A percentile compares a stretch with the other conserved stretches of the same genome.
Evolutionary conservation across 2,329 filamentous ascomycete species (phyloP).

Genomic region (Colletotrichum viniferum): DNA sequence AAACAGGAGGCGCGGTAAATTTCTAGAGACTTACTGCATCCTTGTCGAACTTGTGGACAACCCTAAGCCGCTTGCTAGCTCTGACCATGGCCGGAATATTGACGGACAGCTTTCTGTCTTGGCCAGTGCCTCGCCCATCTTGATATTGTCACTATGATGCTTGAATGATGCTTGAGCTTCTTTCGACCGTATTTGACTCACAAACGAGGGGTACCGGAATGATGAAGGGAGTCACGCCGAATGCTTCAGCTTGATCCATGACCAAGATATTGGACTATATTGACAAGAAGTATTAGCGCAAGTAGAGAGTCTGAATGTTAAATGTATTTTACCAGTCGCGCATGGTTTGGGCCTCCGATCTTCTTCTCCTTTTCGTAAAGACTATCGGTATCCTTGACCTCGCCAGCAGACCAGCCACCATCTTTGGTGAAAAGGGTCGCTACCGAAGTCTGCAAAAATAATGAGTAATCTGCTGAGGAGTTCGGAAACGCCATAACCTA

Average conservation of each 20-base stretch:
- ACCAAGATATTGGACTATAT: slow-evolving; percentile 31
- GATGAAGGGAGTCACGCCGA: slow-evolving; percentile 32
- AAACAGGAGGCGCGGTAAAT: neutral
- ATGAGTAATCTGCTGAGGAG: neutral
- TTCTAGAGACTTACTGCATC: slow-evolving; percentile 30
- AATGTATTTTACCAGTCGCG: slow-evolving; percentile 29
- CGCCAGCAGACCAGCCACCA: slow-evolving; percentile 34
- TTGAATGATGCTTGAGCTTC: accelerated
- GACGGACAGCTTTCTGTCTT: slow-evolving; percentile 37
- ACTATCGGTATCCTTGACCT: slow-evolving; percentile 33
- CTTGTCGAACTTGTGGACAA: slow-evolving; percentile 36
- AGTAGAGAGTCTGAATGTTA: neutral
- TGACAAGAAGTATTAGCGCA: neutral
- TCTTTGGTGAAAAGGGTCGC: slow-evolving; percentile 29
- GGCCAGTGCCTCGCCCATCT: slow-evolving; percentile 38
- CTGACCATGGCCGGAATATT: slow-evolving; percentile 33
- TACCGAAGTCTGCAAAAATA: slow-evolving; percentile 29
- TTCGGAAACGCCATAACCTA: neutral
- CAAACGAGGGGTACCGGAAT: slow-evolving; percentile 32
- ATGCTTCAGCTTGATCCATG: slow-evolving; percentile 30
- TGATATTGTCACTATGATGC: neutral
- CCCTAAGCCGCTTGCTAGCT: slow-evolving; percentile 29
- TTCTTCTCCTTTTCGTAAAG: slow-evolving; percentile 33
- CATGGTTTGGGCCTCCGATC: slow-evolving; percentile 27
- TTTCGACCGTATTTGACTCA: slow-evolving; percentile 12